phyloP scores from a whole-genome alignment of 2,329 filamentous ascomycete species.

The Aureobasidium subglaciale region DNA sequence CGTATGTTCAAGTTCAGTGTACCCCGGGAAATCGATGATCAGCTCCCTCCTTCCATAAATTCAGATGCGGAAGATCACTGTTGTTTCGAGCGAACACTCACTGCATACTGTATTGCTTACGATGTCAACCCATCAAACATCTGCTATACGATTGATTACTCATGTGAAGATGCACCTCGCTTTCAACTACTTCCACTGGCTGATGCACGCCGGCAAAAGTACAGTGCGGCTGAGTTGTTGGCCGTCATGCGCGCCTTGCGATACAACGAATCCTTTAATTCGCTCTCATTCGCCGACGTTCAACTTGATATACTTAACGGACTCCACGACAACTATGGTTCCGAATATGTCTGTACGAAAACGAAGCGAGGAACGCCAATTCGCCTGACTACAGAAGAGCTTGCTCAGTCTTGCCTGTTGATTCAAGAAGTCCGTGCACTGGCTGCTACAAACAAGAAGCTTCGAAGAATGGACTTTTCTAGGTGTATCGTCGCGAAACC shows the following conservation, averaged over 20 bases:
- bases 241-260: conserved; percentile 62
- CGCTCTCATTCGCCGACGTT: conserved; percentile 60
- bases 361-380: conserved; percentile 52
- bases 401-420: conserved; percentile 51
- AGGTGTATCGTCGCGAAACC: conserved; percentile 52
- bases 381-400: conserved; percentile 45
- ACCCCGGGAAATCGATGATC: conserved; percentile 48
- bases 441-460: conserved; percentile 56
- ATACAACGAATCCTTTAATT: conserved; percentile 62
- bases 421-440: conserved; percentile 63
- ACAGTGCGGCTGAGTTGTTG: conserved; percentile 56
- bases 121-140: conserved; percentile 61
- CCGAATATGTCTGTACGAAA: conserved; percentile 54
- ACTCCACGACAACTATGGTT: conserved; percentile 51
- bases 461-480: conserved; percentile 60
- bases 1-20: conserved; percentile 57
- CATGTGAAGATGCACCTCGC: conserved; percentile 59
- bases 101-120: conserved; percentile 64
- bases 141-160: conserved; percentile 53
- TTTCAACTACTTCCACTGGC: conserved; percentile 57
- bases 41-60: conserved; percentile 40
- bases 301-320: conserved; percentile 59
- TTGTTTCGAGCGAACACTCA: conserved; percentile 59
- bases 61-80: conserved; percentile 53
- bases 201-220: conserved; percentile 44